phyloP scores from a whole-genome alignment of 495 filamentous ascomycete species.

The Margaritispora aquatica region DNA sequence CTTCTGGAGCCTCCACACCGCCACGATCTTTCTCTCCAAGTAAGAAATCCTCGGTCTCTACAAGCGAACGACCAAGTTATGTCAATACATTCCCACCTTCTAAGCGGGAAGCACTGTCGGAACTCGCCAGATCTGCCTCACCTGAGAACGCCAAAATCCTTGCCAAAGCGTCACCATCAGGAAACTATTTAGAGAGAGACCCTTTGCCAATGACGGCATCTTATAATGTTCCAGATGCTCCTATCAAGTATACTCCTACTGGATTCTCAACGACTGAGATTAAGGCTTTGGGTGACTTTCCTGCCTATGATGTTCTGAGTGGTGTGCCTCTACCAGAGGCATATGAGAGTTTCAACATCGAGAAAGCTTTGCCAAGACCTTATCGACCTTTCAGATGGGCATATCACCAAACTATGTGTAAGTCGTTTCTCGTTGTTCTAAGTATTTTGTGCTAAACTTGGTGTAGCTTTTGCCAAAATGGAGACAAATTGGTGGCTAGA shows the following conservation, averaged over 20 bases:
- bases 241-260: constrained; percentile 31
- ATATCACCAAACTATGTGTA: constrained; percentile 95
- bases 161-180: not conserved
- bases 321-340: constrained; percentile 70
- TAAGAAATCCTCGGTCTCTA: constrained; percentile 19
- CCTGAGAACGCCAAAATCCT: constrained; percentile 15
- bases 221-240: constrained; percentile 27
- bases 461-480: constrained; percentile 69
- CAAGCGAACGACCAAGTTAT: constrained; percentile 30
- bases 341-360: constrained; percentile 59
- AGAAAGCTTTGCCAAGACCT: constrained; percentile 59
- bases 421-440: constrained; percentile 23
- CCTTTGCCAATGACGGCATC: constrained; percentile 13
- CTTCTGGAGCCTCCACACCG: constrained; percentile 41
- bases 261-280: constrained; percentile 63
- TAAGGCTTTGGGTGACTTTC: constrained; percentile 70
- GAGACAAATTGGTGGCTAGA: constrained; percentile 92
- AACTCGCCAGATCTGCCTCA: constrained; percentile 14
- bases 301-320: constrained; percentile 71
- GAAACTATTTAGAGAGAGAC: constrained; percentile 8
- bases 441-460: not conserved
- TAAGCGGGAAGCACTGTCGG: constrained; percentile 42
- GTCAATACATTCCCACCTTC: constrained; percentile 49
- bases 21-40: constrained; percentile 52
- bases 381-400: constrained; percentile 81